Conservation (phyloP, 371 early-diverging fungal genomes). For the Mucor mucedo region DNA sequence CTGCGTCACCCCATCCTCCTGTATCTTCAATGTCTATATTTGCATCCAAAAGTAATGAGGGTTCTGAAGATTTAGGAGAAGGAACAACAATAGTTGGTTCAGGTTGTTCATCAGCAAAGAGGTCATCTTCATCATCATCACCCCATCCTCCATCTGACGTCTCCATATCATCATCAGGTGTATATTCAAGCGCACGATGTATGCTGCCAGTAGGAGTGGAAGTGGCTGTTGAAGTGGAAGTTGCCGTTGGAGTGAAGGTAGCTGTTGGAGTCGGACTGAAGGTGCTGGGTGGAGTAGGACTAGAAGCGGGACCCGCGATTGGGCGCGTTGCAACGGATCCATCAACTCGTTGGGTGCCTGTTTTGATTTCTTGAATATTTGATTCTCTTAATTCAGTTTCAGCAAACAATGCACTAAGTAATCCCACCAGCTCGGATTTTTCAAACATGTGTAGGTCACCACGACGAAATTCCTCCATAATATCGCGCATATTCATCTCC, state of each 20-base stretch:
- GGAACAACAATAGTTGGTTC: neutral
- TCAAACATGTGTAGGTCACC: slow-evolving; percentile 63
- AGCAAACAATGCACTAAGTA: slow-evolving; percentile 74
- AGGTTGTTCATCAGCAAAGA: slow-evolving; percentile 4
- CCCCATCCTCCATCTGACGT: slow-evolving; percentile 8
- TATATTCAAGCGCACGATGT: slow-evolving; percentile 13
- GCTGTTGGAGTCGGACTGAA: neutral
- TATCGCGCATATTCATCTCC: slow-evolving; percentile 71
- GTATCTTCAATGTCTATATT: slow-evolving; percentile 6
- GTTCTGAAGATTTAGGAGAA: neutral
- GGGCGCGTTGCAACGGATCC: neutral
- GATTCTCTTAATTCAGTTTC: slow-evolving; percentile 67
- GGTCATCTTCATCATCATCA: slow-evolving; percentile 14
- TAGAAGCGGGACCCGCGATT: neutral
- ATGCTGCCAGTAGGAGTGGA: no score
- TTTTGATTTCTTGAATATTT: slow-evolving; percentile 68
- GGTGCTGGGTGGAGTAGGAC: neutral
- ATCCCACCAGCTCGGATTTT: slow-evolving; percentile 56
- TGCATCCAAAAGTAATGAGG: neutral
- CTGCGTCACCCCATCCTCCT: slow-evolving; percentile 29
- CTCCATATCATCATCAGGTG: slow-evolving; percentile 17
- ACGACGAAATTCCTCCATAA: slow-evolving; percentile 64
- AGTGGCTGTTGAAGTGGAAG: no score
- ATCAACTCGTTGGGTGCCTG: slow-evolving; percentile 8
- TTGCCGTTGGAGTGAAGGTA: neutral